Base-by-base conservation (phyloP, 371 early-diverging fungal species). In the Haplosporangium sp. region DNA sequence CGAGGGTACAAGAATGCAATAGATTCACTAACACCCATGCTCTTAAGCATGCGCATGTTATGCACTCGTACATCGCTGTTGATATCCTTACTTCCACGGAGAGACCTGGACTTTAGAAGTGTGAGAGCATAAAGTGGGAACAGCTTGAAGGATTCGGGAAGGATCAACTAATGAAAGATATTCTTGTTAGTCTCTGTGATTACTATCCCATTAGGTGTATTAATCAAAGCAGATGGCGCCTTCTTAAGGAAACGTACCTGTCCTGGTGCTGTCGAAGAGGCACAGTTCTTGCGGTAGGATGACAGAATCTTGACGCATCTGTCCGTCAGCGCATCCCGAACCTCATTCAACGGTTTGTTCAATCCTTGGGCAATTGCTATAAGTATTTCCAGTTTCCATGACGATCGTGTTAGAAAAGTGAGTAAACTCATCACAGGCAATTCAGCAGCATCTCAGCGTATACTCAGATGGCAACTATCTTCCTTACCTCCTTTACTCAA, bases 81-180 rank as follows among this genome's bases (percentile, higher is more conserved):
- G 29, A 64, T 65, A 14, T 60, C 59, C 67, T 69, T 82, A 86
- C 92, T 92, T 59, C 82, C 85, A 48, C 95, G 89, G 60, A 98
- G 83, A 0, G 93, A 89, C 18, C 83, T 84, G 51, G 89, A 88
- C 72, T 98, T 98, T 29, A 95, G 87, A 59, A 99, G 73, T 18
- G 95, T 85, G 46, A 97, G 88, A 5, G 91, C 84, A 83, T 94
- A 97, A 41, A 98, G 84, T n/a, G 99, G 99, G 60, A 94, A 87
- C 62, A 98, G 85, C 82, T 99, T 99, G 85, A 93, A 96, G 0
- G 95, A 90, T 74, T 99, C 99, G 9, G 99, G 99, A 54, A 99
- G 83, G 59, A 99, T 97, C 9, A 99, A 86, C 85, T 77, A 16
- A 29, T 2, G 37, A 18, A 21, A 21, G 0, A 6, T 6, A 57